Percentiles rank a stretch among this genome's conserved stretches.
Evolutionary conservation across 2,329 filamentous ascomycete species (phyloP).

Genomic region (Fusarium sp.): DNA sequence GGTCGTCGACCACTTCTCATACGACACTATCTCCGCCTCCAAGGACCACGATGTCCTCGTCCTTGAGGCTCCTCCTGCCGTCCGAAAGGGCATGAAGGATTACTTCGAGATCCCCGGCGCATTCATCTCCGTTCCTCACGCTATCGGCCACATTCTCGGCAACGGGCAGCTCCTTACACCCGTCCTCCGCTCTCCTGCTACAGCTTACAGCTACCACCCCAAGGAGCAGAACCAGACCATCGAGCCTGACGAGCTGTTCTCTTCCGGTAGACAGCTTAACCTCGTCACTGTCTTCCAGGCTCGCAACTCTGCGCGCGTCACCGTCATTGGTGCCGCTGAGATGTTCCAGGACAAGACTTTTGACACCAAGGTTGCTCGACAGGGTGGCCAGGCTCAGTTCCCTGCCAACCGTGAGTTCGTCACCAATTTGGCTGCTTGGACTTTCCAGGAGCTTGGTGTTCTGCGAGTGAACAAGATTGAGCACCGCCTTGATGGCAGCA

Average conservation of each 20-base stretch:
- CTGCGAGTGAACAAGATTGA: slow-evolving; percentile 85
- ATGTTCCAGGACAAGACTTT: slow-evolving; percentile 92
- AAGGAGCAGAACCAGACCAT: slow-evolving; percentile 81
- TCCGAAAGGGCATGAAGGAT: slow-evolving; percentile 77
- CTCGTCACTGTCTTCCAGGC: slow-evolving; percentile 90
- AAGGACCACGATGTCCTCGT: slow-evolving; percentile 92
- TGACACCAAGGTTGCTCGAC: slow-evolving; percentile 78
- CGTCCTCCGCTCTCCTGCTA: slow-evolving; percentile 83
- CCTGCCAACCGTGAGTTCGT: slow-evolving; percentile 88
- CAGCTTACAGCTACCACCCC: slow-evolving; percentile 93
- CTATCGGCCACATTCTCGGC: slow-evolving; percentile 85
- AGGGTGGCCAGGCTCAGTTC: slow-evolving; percentile 63
- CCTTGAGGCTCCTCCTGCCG: slow-evolving; percentile 73
- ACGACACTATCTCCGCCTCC: slow-evolving; percentile 79
- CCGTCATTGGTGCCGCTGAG: slow-evolving; percentile 86
- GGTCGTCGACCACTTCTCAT: slow-evolving; percentile 96
- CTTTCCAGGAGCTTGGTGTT: slow-evolving; percentile 94
- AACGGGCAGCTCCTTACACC: slow-evolving; percentile 81
- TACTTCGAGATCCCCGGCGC: slow-evolving; percentile 73
- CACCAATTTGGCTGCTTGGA: slow-evolving; percentile 88
- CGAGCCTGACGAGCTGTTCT: slow-evolving; percentile 81
- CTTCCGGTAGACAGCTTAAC: slow-evolving; percentile 83
- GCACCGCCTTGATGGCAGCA: slow-evolving; percentile 73
- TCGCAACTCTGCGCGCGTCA: slow-evolving; percentile 91
- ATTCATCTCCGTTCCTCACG: slow-evolving; percentile 83